A percentile compares a stretch with the other conserved stretches of the same genome.
Evolutionary conservation across 225 moss, liverwort and hornwort species (phyloP).

Genomic region (Physcomitrellopsis africana): DNA sequence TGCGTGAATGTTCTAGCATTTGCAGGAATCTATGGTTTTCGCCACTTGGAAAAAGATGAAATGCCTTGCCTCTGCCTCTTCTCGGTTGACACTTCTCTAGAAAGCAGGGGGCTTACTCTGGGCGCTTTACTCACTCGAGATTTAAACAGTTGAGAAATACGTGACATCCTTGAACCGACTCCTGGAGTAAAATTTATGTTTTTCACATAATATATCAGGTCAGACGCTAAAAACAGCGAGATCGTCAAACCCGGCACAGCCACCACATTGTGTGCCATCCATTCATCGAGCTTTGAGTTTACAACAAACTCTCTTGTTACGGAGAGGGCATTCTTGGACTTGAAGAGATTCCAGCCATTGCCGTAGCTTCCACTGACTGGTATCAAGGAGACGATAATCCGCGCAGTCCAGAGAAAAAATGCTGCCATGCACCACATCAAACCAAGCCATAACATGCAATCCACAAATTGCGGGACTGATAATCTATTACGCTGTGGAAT

Average conservation of each 20-base stretch:
- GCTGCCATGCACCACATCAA: slow-evolving; percentile 48
- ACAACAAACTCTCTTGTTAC: slow-evolving; percentile 36
- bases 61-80: slow-evolving; percentile 28
- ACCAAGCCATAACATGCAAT: slow-evolving; percentile 50
- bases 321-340: slow-evolving; percentile 26
- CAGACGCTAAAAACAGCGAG: slow-evolving; percentile 40
- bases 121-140: slow-evolving; percentile 1
- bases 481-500: slow-evolving; percentile 22
- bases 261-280: slow-evolving; percentile 52
- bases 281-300: slow-evolving; percentile 38
- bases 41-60: slow-evolving; percentile 33
- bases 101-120: slow-evolving; percentile 11
- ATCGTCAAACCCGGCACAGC: slow-evolving; percentile 39
- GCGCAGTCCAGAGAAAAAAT: slow-evolving; percentile 40
- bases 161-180: background rate
- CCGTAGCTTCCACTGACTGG: slow-evolving; percentile 22
- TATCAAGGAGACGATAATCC: slow-evolving; percentile 41
- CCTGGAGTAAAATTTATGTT: slow-evolving; percentile 11
- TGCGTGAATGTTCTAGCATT: no score
- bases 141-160: background rate
- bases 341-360: slow-evolving; percentile 23
- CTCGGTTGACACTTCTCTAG: slow-evolving; percentile 14
- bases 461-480: slow-evolving; percentile 44
- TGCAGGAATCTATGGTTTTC: slow-evolving; percentile 34
- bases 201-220: slow-evolving; percentile 40